Base-by-base conservation (phyloP, 2,329 filamentous ascomycete genomes). In the Atkinsonella texensis region DNA sequence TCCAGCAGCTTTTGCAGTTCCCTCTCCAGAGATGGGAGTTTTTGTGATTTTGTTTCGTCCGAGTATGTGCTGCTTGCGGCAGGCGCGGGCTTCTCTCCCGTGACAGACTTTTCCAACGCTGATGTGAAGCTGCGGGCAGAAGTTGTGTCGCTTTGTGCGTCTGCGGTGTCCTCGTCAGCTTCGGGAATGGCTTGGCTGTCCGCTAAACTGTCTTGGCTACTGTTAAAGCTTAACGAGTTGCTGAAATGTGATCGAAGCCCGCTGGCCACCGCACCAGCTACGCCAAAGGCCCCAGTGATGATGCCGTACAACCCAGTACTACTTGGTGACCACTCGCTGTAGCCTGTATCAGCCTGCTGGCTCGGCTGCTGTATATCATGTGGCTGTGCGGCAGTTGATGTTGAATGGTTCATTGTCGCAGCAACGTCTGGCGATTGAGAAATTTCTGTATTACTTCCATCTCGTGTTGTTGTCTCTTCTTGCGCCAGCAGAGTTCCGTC, bases 1-100 rank as follows among this genome's bases (percentile, higher is more conserved):
- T 80, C 74, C 46, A 80, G 72, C 9, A 87, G 74, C 60, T 83
- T 85, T 53, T 72, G 70, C 3, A 89, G 73, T 57, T 87, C 81
- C 59, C 81, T 84, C 31, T 85, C 81, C 56, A 61, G 46, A 50
- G 64, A 40, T 57, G 63, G 52, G 56, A 61, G 54, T 53, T 32
- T 52, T 8, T 58, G 62, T 10, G 52, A 63, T 40, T 58, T 62
- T 2, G 73, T 71, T 2, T 72, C 71, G 35, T 71, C 68, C 1
- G 70, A 75, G 18, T 60, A 55, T 28, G 57, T 63, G 48, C 59
- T 63, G 2, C 58, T 54, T 4, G 57, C 49, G 4, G 57, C 52
- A 8, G 46, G 54, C 13, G 57, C 52, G 9, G 46, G 54, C 13
- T 60, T 60, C n/a, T 63, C 60, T 35, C 64, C 63, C 9, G 60